phyloP scores from a whole-genome alignment of 2,329 filamentous ascomycete genomes.

The Cladosporium velox region DNA sequence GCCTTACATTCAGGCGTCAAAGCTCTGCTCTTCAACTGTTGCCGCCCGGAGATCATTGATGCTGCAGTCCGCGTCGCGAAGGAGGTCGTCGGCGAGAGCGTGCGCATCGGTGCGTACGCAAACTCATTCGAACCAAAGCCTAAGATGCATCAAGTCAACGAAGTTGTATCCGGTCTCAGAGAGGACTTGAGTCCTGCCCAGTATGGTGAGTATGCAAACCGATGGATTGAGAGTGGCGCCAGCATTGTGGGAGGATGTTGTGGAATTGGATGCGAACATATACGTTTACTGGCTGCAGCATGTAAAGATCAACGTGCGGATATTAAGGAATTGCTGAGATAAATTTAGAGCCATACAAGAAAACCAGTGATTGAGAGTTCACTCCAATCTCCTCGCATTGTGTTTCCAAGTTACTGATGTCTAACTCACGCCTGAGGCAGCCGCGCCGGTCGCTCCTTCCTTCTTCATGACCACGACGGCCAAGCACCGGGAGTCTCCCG shows the following conservation, averaged over 20 bases:
- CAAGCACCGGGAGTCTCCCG: neutral
- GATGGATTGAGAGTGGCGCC: slow-evolving; percentile 10
- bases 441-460: neutral
- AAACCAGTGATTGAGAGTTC: neutral
- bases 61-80: slow-evolving; percentile 4
- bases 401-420: neutral
- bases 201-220: slow-evolving; percentile 7
- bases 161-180: slow-evolving; percentile 3
- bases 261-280: slow-evolving; percentile 12
- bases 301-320: neutral
- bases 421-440: neutral
- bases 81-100: neutral
- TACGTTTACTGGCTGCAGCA: neutral
- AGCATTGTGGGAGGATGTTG: slow-evolving; percentile 17
- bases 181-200: neutral
- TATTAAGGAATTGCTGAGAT: neutral
- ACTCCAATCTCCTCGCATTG: neutral
- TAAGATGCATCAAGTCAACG: slow-evolving; percentile 5
- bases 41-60: slow-evolving; percentile 11
- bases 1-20: slow-evolving; percentile 5
- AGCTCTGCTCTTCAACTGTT: slow-evolving; percentile 17
- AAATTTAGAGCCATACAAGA: neutral
- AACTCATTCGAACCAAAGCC: slow-evolving; percentile 16
- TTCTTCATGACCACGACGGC: neutral
- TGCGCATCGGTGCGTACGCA: slow-evolving; percentile 16